Evolutionary conservation across 2,329 filamentous ascomycete species (phyloP).

Genomic region (Rutstroemia sydowiana): DNA sequence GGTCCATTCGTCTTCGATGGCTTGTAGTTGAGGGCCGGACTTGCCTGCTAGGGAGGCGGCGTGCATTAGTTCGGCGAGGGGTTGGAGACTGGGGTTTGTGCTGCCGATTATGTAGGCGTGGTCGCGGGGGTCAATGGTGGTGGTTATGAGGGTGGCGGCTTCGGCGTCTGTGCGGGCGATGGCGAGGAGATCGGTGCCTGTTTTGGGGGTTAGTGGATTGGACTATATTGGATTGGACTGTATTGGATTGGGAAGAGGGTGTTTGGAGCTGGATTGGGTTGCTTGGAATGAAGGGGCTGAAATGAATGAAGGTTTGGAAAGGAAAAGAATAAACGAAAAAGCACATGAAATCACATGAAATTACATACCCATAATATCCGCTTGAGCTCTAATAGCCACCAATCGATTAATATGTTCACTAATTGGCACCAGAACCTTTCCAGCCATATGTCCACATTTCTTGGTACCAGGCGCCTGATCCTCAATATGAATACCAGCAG

Average conservation of each 20-base stretch:
- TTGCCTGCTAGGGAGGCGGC: slow-evolving; percentile 79
- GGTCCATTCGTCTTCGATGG: slow-evolving; percentile 86
- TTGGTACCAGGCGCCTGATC: slow-evolving; percentile 97
- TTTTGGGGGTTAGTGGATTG: neutral
- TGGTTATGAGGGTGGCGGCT: slow-evolving; percentile 93
- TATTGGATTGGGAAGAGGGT: too few species aligned
- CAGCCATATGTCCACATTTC: slow-evolving; percentile 99
- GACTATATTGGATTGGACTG: neutral
- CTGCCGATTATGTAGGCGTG: slow-evolving; percentile 86
- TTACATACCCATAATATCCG: slow-evolving; percentile 90
- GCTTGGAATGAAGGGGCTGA: neutral
- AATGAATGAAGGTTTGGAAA: too few species aligned
- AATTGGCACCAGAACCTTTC: slow-evolving; percentile 94
- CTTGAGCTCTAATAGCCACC: slow-evolving; percentile 92
- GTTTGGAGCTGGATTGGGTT: too few species aligned
- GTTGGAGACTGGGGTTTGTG: slow-evolving; percentile 78
- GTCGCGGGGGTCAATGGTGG: slow-evolving; percentile 91
- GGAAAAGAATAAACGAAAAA: slow-evolving; percentile 10
- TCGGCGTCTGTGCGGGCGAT: slow-evolving; percentile 95
- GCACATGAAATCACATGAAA: too few species aligned
- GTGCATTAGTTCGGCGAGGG: slow-evolving; percentile 85
- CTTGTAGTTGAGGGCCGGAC: slow-evolving; percentile 71
- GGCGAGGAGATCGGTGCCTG: slow-evolving; percentile 76
- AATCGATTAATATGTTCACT: slow-evolving; percentile 97
- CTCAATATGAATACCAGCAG: slow-evolving; percentile 96